Evolutionary conservation across 306 rosid species (phyloP).

Genomic region (Castanea sativa): DNA sequence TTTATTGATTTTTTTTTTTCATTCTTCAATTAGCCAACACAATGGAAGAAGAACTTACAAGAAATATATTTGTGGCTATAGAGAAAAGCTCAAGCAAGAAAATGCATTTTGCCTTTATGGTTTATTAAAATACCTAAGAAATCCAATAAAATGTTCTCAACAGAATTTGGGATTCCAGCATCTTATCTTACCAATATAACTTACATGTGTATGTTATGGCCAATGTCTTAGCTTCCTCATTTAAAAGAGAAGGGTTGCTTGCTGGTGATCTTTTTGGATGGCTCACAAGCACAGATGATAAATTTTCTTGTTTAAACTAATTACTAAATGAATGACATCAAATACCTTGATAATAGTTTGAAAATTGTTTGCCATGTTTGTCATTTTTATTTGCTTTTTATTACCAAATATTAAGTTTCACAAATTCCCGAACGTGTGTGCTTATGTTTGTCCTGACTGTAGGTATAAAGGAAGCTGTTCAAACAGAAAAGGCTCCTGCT

Average conservation of each 20-base stretch:
- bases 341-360: background rate
- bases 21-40: background rate
- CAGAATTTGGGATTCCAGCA: background rate
- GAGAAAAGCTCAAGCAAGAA: background rate
- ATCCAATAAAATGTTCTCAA: background rate
- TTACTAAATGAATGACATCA: background rate
- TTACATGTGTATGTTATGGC: background rate
- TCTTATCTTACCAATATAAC: background rate
- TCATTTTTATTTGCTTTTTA: background rate
- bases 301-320: background rate
- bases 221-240: background rate
- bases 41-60: background rate
- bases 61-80: background rate
- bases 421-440: background rate
- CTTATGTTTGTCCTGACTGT: conserved; percentile 10
- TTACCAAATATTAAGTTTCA: background rate
- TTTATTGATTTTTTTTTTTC: background rate
- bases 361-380: background rate
- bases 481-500: conserved; percentile 88
- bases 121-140: background rate
- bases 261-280: background rate
- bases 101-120: background rate
- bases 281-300: background rate
- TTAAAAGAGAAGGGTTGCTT: background rate
- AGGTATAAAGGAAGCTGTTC: conserved; percentile 80